These are phyloP conservation scores for Cladophialophora yegresii DNA, from an alignment of 2,329 filamentous ascomycete species.

Conservation along the genomic window DNA sequence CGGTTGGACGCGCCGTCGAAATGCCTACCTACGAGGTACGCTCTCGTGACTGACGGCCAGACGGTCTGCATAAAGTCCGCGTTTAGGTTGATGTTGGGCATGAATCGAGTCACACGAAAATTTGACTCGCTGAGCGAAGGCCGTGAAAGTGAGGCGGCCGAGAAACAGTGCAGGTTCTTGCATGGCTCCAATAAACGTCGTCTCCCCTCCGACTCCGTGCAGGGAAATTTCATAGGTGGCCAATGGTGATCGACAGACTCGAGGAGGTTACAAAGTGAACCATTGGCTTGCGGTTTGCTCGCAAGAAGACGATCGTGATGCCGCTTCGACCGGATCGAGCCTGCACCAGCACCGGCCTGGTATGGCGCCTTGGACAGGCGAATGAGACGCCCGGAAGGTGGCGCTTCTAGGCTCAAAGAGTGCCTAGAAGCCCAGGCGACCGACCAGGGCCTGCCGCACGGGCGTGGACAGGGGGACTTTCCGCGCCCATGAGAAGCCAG, in stretches of 20 bases:
- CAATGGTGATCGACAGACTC: conserved; percentile 19
- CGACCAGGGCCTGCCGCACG: conserved; percentile 5
- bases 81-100: conserved; percentile 21
- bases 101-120: conserved; percentile 16
- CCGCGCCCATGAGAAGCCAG: conserved; percentile 19
- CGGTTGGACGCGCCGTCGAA: background rate
- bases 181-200: conserved; percentile 19
- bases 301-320: background rate
- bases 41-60: conserved; percentile 14
- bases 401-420: conserved; percentile 11
- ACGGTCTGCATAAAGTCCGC: background rate
- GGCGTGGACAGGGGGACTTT: conserved; percentile 19
- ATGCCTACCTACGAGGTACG: background rate
- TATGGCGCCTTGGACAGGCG: conserved; percentile 5
- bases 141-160: conserved; percentile 30
- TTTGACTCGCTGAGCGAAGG: conserved; percentile 1
- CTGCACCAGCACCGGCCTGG: conserved; percentile 13
- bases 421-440: conserved; percentile 15
- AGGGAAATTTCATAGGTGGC: conserved; percentile 9
- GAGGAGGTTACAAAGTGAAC: background rate
- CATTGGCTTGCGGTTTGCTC: conserved; percentile 2
- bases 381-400: conserved; percentile 20
- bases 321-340: conserved; percentile 13
- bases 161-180: background rate
- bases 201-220: background rate